Evolutionary conservation across 2,329 filamentous ascomycete species (phyloP), one percentile per base, ranked within the genome.

Genomic region (Trichoderma sp.): DNA sequence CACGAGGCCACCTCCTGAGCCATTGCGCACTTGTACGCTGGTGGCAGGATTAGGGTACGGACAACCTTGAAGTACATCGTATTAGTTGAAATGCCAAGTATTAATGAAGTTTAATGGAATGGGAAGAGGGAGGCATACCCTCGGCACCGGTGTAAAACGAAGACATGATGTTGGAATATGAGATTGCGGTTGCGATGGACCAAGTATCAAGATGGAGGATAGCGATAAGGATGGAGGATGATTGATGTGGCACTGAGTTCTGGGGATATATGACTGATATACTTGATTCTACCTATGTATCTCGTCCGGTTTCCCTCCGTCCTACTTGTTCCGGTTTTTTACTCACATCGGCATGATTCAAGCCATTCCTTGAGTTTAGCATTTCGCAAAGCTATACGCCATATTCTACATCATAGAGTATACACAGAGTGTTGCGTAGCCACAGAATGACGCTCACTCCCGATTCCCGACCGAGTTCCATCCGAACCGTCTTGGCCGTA

Each of bases 131-230:
- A 35, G 13, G n/a, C 69, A 48, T 69, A 72, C 74, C 75, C 70
- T 76, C 75, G 2, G 75, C 71, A 4, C 75, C 67, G 6, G 75
- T 76, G 60, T 75, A 76, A 3, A 67, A 70, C 2, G 70, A 66
- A 64, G 61, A 5, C 70, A 69, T 71, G 25, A 8, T 70, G 29
- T 37, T 48, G 8, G 7, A 35, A 22, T 37, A 29, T 37, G 22
- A 64, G 25, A 22, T 52, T 19, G 9, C 7, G 17, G 6, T 3
- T 34, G 48, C n/a, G 19, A 39, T 42, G 10, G 12, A 54, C 12
- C 7, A 32, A 22, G 48, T 54, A 63, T 17, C 10, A 29, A 15
- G 15, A 25, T 22, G 12, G 42, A 35, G 32, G 13, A 27, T 29
- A 15, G 35, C 29, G n/a, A 25, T 29, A 25, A 15, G 39, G 50